These are phyloP conservation scores for Nakazawaea molendinolei DNA, from an alignment of 805 yeast genomes.

Conservation along the genomic window DNA sequence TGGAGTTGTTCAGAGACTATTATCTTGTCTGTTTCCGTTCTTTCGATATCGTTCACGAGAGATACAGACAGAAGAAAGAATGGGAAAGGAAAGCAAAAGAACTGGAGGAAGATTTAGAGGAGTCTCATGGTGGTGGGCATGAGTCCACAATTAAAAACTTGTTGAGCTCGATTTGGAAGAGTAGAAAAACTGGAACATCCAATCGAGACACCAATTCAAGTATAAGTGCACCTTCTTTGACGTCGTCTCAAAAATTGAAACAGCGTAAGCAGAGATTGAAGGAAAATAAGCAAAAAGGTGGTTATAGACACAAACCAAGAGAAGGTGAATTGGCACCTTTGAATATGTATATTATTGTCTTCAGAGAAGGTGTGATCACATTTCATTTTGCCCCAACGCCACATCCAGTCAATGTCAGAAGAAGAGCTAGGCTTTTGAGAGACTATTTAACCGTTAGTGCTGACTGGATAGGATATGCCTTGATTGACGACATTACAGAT, in stretches of 20 bases:
- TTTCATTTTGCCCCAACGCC: slow-evolving; percentile 95
- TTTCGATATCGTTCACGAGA: slow-evolving; percentile 74
- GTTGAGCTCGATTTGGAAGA: slow-evolving; percentile 14
- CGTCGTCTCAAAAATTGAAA: slow-evolving; percentile 13
- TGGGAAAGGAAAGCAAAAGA: slow-evolving; percentile 28
- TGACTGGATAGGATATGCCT: slow-evolving; percentile 96
- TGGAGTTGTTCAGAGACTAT: slow-evolving; percentile 84
- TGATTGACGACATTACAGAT: slow-evolving; percentile 95
- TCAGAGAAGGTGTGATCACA: slow-evolving; percentile 83
- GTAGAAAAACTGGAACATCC: slow-evolving; percentile 18
- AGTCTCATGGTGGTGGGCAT: not conserved
- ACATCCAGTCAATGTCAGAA: slow-evolving; percentile 90
- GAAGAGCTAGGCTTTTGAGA: slow-evolving; percentile 80
- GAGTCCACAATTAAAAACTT: not conserved
- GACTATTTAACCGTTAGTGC: slow-evolving; percentile 88
- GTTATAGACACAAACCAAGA: slow-evolving; percentile 17
- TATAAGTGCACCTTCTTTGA: not conserved
- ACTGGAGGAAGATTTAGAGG: slow-evolving; percentile 1
- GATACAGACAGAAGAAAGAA: slow-evolving; percentile 43
- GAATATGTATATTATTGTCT: slow-evolving; percentile 89
- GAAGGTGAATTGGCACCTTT: slow-evolving; percentile 73
- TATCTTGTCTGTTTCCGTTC: slow-evolving; percentile 87
- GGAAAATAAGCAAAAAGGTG: slow-evolving; percentile 15
- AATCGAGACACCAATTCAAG: not conserved
- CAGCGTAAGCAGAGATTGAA: slow-evolving; percentile 14